Conservation (phyloP, 306 rosid genomes). For the Dalbergia cultrata region DNA sequence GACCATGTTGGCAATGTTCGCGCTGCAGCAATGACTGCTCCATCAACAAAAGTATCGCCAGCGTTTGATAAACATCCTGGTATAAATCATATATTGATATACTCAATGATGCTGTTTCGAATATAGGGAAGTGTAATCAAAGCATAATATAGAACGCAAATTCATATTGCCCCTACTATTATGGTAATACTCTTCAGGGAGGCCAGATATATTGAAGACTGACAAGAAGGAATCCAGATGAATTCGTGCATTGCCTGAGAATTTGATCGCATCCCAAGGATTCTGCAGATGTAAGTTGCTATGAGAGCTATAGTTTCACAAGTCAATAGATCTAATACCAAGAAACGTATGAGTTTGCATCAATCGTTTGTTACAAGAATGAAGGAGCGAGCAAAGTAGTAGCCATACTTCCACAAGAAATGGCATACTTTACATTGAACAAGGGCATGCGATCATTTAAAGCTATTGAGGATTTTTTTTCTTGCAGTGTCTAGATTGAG, state of each 20-base stretch:
- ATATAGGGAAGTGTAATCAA: neutral
- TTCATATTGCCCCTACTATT: conserved; percentile 63
- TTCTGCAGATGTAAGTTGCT: conserved; percentile 67
- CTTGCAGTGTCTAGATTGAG: no score
- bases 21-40: conserved; percentile 91
- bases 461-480: no score
- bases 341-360: conserved; percentile 12
- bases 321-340: conserved; percentile 18
- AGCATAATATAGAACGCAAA: conserved; percentile 35
- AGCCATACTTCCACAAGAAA: neutral
- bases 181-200: conserved; percentile 84
- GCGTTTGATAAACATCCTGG: conserved; percentile 66
- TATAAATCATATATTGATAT: conserved; percentile 28
- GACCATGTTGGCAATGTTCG: conserved; percentile 94
- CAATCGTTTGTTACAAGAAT: conserved; percentile 23
- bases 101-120: conserved; percentile 34
- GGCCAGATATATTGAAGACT: conserved; percentile 88
- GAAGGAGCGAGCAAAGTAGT: neutral
- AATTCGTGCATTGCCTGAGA: conserved; percentile 79
- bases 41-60: conserved; percentile 81
- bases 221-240: conserved; percentile 97
- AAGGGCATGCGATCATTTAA: neutral
- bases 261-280: conserved; percentile 84
- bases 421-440: neutral
- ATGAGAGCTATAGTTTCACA: conserved; percentile 31